Evolutionary conservation across 2,329 filamentous ascomycete genomes (phyloP).

Genomic region (Emmonsiellopsis sp.): DNA sequence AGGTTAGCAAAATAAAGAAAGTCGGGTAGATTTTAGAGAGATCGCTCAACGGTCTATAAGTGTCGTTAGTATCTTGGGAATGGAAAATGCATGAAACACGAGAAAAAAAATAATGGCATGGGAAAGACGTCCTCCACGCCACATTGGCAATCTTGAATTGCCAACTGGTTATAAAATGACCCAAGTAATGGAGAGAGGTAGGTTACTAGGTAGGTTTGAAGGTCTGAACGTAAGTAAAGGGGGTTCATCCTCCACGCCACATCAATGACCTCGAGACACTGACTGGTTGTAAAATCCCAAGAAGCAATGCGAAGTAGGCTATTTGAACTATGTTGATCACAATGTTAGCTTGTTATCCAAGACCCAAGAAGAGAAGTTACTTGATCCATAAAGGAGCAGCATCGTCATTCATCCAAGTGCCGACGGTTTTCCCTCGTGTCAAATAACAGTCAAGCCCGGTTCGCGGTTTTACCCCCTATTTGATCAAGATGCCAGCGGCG

Average conservation of each 20-base stretch:
- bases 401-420: too few relatives aligned
- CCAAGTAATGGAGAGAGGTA: neutral
- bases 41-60: too few relatives aligned
- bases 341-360: neutral
- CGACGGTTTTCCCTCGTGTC: too few relatives aligned
- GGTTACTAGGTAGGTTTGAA: neutral
- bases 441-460: too few relatives aligned
- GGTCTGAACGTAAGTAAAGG: neutral
- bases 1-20: neutral
- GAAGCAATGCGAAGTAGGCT: neutral
- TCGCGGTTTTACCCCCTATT: too few relatives aligned
- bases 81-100: neutral
- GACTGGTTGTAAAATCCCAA: conserved; percentile 4
- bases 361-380: too few relatives aligned
- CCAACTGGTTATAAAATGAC: conserved; percentile 1
- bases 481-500: too few relatives aligned
- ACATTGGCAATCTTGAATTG: conserved; percentile 4
- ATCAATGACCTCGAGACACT: neutral
- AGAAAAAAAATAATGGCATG: neutral
- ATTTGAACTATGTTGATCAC: neutral
- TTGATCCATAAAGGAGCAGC: too few relatives aligned
- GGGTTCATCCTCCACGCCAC: conserved; percentile 7
- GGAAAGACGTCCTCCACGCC: neutral
- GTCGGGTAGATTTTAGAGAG: too few relatives aligned
- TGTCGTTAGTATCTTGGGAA: too few relatives aligned